Percentiles rank a stretch among this genome's conserved stretches.
phyloP scores from a whole-genome alignment of 2,329 filamentous ascomycete genomes.

The Pseudocercospora fuligena region DNA sequence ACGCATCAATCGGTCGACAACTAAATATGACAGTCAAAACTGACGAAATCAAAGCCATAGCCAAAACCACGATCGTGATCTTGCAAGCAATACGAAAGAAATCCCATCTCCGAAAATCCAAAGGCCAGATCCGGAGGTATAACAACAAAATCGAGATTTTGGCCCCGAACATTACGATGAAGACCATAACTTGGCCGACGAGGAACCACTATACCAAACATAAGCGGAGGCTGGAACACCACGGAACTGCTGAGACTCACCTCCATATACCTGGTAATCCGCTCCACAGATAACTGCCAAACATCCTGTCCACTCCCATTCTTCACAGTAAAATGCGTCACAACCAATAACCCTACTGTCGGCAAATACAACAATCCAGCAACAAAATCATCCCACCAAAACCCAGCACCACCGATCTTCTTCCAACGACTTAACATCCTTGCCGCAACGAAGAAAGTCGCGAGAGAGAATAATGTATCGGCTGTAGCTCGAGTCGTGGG shows the following conservation, averaged over 20 bases:
- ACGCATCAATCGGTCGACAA: conserved; percentile 11
- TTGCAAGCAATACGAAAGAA: conserved; percentile 8
- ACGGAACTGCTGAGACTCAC: conserved; percentile 3
- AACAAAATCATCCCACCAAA: conserved; percentile 8
- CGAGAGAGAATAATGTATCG: conserved; percentile 9
- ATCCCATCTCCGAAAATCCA: not conserved
- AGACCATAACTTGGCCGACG: conserved; percentile 9
- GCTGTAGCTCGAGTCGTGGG: not conserved
- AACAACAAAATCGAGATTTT: conserved; percentile 4
- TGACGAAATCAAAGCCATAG: not conserved
- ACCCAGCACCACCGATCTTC: conserved; percentile 1
- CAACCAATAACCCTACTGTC: conserved; percentile 24
- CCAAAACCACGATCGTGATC: not conserved
- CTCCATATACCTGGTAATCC: conserved; percentile 6
- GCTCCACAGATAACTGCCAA: not conserved
- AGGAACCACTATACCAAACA: conserved; percentile 8
- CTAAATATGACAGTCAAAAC: not conserved
- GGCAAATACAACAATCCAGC: not conserved
- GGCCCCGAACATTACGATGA: conserved; percentile 13
- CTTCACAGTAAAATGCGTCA: conserved; percentile 21
- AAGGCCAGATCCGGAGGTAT: conserved; percentile 13
- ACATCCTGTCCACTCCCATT: conserved; percentile 14
- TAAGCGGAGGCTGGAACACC: too few species aligned
- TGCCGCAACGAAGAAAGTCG: conserved; percentile 7
- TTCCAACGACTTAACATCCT: conserved; percentile 10